Percentiles rank a stretch among this genome's conserved stretches.
Conservation (phyloP, 805 yeast species). For the Candida coleopterorum region DNA sequence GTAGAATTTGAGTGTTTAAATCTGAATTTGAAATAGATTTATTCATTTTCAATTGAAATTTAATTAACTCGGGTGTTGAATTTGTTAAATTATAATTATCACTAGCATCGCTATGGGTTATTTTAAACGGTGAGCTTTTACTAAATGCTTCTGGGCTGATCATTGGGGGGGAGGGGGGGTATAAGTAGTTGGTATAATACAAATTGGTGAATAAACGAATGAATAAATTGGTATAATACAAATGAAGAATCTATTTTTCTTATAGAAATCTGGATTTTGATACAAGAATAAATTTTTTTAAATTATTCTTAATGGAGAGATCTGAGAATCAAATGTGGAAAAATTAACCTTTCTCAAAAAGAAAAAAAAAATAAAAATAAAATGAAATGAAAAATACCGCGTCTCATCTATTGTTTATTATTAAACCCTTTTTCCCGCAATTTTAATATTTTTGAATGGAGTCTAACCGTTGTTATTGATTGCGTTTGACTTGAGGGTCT, state of each 20-base stretch:
- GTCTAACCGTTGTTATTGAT: too few species aligned
- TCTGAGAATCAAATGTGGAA: not conserved
- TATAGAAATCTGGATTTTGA: too few species aligned
- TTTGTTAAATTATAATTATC: slow-evolving; percentile 29
- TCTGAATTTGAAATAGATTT: slow-evolving; percentile 20
- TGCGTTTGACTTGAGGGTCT: too few species aligned
- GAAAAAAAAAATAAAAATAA: not conserved
- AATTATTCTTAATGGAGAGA: too few species aligned
- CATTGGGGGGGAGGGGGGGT: too few species aligned
- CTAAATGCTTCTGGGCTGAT: slow-evolving; percentile 32
- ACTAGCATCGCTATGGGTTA: slow-evolving; percentile 19
- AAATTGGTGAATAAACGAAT: too few species aligned
- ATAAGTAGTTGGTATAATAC: too few species aligned
- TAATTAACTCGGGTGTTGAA: slow-evolving; percentile 39
- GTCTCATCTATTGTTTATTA: too few species aligned
- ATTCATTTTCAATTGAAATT: slow-evolving; percentile 41
- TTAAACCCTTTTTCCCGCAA: too few species aligned
- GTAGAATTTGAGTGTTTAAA: slow-evolving; percentile 15
- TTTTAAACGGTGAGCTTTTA: slow-evolving; percentile 34
- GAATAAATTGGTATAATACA: not conserved
- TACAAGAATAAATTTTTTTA: too few species aligned
- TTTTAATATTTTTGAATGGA: too few species aligned
- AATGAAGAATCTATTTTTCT: not conserved
- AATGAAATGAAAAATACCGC: not conserved
- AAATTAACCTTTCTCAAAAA: not conserved